Percentiles rank a stretch among this genome's conserved stretches.
Conservation (phyloP, 2,329 filamentous ascomycete species). For the Elsinoe australis region DNA sequence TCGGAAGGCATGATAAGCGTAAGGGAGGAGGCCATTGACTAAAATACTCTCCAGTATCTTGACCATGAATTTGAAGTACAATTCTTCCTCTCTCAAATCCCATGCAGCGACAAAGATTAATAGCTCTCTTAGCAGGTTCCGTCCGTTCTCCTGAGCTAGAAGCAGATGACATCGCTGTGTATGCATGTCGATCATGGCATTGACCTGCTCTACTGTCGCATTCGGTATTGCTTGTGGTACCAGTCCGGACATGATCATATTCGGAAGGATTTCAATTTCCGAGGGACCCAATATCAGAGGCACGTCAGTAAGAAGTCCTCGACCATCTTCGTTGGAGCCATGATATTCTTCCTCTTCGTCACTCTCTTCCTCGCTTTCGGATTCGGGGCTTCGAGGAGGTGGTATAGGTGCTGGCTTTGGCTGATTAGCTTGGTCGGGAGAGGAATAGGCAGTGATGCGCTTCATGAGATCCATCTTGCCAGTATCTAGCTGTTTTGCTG, state of each 20-base stretch:
- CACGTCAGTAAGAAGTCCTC: slow-evolving; percentile 83
- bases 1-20: slow-evolving; percentile 82
- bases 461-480: slow-evolving; percentile 47
- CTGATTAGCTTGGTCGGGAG: background rate
- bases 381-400: background rate
- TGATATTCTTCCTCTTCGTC: slow-evolving; percentile 62
- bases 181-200: slow-evolving; percentile 67
- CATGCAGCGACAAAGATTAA: slow-evolving; percentile 95
- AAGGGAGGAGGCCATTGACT: slow-evolving; percentile 79
- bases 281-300: slow-evolving; percentile 89
- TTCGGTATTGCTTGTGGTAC: slow-evolving; percentile 62
- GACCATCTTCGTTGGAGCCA: slow-evolving; percentile 55
- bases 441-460: slow-evolving; percentile 38
- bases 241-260: slow-evolving; percentile 95
- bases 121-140: slow-evolving; percentile 81
- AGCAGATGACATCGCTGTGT: slow-evolving; percentile 85
- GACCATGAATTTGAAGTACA: slow-evolving; percentile 93
- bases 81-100: slow-evolving; percentile 86
- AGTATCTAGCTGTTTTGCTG: slow-evolving; percentile 42
- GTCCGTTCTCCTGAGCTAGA: slow-evolving; percentile 79
- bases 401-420: slow-evolving; percentile 2
- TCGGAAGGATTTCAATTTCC: slow-evolving; percentile 90
- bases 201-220: slow-evolving; percentile 45
- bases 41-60: slow-evolving; percentile 93
- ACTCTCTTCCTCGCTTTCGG: slow-evolving; percentile 40